Evolutionary conservation across 75 land plant species (phyloP).

Genomic region (Pinus albicaulis): DNA sequence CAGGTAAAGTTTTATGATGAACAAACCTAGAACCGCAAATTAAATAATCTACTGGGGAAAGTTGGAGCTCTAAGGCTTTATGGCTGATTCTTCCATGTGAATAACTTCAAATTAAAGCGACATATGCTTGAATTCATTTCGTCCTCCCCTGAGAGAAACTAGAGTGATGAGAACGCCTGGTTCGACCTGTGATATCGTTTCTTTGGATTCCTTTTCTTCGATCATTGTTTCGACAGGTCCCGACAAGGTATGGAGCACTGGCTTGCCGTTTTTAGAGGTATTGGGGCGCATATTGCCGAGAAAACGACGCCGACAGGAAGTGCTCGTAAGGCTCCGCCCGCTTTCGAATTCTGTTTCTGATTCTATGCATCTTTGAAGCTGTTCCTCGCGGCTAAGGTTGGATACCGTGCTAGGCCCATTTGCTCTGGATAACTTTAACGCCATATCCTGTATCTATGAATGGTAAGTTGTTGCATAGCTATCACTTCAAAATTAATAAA

Average conservation of each 20-base stretch:
- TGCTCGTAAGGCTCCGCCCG: conserved; percentile 19
- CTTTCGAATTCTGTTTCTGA: conserved; percentile 11
- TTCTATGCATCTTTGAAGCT: conserved; percentile 23
- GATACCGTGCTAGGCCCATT: conserved; percentile 65
- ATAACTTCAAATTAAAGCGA: too few species aligned
- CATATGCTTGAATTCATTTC: conserved; percentile 41
- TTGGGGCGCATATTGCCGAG: conserved; percentile 35
- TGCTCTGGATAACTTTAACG: conserved; percentile 74
- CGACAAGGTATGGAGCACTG: conserved; percentile 16
- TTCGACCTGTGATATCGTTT: conserved; percentile 95
- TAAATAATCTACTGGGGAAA: too few species aligned
- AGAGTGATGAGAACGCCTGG: conserved; percentile 92
- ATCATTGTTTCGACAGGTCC: conserved; percentile 21
- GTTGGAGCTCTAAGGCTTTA: too few species aligned
- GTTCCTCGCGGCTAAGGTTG: not conserved
- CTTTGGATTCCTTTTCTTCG: conserved; percentile 51
- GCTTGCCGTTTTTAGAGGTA: conserved; percentile 40
- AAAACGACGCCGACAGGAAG: conserved; percentile 26
- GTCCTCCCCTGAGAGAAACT: conserved; percentile 66
- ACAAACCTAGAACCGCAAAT: too few species aligned
- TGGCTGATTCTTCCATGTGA: too few species aligned
- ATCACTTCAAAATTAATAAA: too few species aligned
- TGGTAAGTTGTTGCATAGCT: not conserved
- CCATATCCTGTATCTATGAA: conserved; percentile 84
- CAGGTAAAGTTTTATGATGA: too few species aligned